Conservation (phyloP, 2,329 filamentous ascomycete species). For the Arthrinium puccinioides region DNA sequence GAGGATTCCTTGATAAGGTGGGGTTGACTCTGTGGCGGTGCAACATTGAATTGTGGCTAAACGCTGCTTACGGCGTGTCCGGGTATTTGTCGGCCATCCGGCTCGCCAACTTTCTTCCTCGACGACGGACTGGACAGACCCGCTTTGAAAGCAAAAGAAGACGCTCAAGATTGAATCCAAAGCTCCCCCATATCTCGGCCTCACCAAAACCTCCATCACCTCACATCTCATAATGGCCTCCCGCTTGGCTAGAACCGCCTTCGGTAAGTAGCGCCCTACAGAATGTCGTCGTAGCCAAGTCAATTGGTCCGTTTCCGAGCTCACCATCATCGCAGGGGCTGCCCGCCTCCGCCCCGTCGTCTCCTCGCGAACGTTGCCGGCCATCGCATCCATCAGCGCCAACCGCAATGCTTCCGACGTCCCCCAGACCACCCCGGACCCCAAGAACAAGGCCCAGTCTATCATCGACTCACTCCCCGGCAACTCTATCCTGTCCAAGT, state of each 20-base stretch:
- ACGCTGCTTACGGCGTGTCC: too few relatives aligned
- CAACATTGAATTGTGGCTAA: too few relatives aligned
- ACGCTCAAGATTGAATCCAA: too few relatives aligned
- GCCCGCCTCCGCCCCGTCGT: slow-evolving; percentile 81
- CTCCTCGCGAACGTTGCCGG: slow-evolving; percentile 67
- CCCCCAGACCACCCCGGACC: slow-evolving; percentile 63
- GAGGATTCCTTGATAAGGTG: too few relatives aligned
- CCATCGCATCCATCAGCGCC: slow-evolving; percentile 61
- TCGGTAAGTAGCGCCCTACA: slow-evolving; percentile 64
- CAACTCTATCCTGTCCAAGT: slow-evolving; percentile 89
- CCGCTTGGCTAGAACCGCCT: slow-evolving; percentile 89
- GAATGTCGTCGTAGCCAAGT: slow-evolving; percentile 3
- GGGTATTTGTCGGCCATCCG: too few relatives aligned
- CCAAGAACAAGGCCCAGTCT: slow-evolving; percentile 94
- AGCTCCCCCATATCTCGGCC: slow-evolving; percentile 23
- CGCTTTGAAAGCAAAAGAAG: too few relatives aligned
- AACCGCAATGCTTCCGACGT: slow-evolving; percentile 69
- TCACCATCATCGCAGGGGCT: slow-evolving; percentile 56
- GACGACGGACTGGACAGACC: too few relatives aligned
- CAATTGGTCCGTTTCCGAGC: slow-evolving; percentile 27
- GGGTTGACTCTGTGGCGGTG: too few relatives aligned
- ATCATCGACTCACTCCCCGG: slow-evolving; percentile 91
- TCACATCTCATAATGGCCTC: slow-evolving; percentile 83
- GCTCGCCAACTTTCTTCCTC: too few relatives aligned
- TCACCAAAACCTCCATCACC: slow-evolving; percentile 42